phyloP scores from a whole-genome alignment of 495 filamentous ascomycete genomes.

The Penicillium crystallinum region DNA sequence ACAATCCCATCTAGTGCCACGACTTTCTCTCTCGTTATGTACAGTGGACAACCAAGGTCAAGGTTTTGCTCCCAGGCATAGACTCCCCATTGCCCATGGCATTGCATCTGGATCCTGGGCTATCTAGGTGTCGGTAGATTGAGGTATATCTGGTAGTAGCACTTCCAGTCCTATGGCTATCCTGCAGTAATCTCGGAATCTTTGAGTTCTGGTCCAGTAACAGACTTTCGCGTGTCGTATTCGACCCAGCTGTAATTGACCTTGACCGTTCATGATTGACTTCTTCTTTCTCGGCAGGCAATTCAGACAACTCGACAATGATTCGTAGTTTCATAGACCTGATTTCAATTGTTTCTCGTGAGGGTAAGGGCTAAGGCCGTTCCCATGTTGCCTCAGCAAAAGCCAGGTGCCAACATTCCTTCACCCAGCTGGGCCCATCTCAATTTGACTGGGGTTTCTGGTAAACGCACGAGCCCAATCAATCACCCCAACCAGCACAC shows the following conservation, averaged over 20 bases:
- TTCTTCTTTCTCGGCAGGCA: not conserved
- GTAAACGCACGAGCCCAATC: conserved; percentile 4
- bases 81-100: not conserved
- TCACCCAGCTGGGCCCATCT: not conserved
- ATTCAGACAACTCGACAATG: not conserved
- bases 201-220: not conserved
- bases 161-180: not conserved
- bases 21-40: conserved; percentile 3
- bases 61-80: not conserved
- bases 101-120: not conserved
- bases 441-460: not conserved
- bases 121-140: no score
- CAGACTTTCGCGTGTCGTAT: not conserved
- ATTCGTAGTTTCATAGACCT: not conserved
- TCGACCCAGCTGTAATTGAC: not conserved
- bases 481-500: conserved; percentile 59
- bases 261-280: not conserved
- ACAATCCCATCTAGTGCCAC: conserved; percentile 8
- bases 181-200: no score
- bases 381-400: not conserved
- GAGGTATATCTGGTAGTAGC: not conserved
- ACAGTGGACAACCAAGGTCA: not conserved
- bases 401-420: not conserved
- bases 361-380: no score
- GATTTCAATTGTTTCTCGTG: not conserved